Conservation (phyloP, 129 eudicot species). For the Chrysanthemum seticuspe region DNA sequence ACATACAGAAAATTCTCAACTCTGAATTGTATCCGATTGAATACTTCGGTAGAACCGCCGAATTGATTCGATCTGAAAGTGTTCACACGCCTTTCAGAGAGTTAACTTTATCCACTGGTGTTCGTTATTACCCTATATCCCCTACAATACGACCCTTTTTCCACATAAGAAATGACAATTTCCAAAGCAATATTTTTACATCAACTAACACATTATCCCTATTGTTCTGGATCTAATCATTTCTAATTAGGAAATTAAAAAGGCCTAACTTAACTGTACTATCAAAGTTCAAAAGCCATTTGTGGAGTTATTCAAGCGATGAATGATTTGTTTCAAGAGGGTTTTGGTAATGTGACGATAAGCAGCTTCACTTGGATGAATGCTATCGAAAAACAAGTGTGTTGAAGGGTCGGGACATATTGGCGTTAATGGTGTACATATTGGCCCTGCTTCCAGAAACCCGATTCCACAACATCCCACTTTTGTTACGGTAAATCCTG, state of each 20-base stretch:
- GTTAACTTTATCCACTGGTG: too few species aligned
- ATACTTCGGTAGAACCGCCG: too few species aligned
- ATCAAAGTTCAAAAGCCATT: not conserved
- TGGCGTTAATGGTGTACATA: slow-evolving; percentile 48
- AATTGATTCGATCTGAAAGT: too few species aligned
- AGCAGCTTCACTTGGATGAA: slow-evolving; percentile 62
- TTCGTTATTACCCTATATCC: too few species aligned
- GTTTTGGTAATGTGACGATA: slow-evolving; percentile 40
- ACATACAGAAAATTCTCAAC: too few species aligned
- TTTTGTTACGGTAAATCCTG: slow-evolving; percentile 36
- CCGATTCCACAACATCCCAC: slow-evolving; percentile 64
- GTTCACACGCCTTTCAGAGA: too few species aligned
- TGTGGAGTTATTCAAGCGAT: slow-evolving; percentile 7
- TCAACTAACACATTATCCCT: not conserved
- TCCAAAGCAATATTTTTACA: slow-evolving; percentile 17
- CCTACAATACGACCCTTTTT: not conserved
- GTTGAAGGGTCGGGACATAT: slow-evolving; percentile 41
- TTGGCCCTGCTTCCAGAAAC: slow-evolving; percentile 45
- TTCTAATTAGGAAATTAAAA: slow-evolving; percentile 24
- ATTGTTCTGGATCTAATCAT: slow-evolving; percentile 29
- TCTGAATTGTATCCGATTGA: too few species aligned
- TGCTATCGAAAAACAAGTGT: slow-evolving; percentile 53
- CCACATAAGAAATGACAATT: slow-evolving; percentile 25
- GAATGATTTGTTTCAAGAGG: slow-evolving; percentile 24
- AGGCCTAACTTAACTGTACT: not conserved